Percentiles rank a stretch among this genome's conserved stretches.
Conservation (phyloP, 2,329 filamentous ascomycete genomes). For the Teratosphaeria destructans region DNA sequence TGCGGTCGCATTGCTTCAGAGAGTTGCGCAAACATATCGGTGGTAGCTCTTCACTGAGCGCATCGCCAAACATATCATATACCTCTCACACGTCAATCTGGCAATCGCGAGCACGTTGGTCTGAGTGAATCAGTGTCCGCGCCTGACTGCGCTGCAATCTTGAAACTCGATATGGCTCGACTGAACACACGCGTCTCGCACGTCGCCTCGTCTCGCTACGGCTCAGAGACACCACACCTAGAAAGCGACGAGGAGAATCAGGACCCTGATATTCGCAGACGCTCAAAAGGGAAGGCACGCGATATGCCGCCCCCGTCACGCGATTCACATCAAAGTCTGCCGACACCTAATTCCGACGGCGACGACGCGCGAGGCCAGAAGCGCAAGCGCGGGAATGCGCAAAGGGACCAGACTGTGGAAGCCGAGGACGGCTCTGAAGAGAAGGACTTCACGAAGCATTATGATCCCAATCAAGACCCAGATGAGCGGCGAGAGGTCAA, state of each 20-base stretch:
- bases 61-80: background rate
- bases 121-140: background rate
- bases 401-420: slow-evolving; percentile 11
- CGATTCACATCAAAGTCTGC: slow-evolving; percentile 13
- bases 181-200: slow-evolving; percentile 11
- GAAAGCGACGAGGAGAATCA: slow-evolving; percentile 38
- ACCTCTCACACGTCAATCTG: background rate
- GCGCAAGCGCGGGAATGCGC: slow-evolving; percentile 12
- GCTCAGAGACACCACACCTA: slow-evolving; percentile 8
- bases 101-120: background rate
- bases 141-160: background rate
- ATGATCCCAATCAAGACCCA: slow-evolving; percentile 74
- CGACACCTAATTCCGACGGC: slow-evolving; percentile 30
- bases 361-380: slow-evolving; percentile 16
- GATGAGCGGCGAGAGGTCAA: slow-evolving; percentile 63
- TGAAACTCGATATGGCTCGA: slow-evolving; percentile 15
- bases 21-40: background rate
- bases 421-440: slow-evolving; percentile 22
- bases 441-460: slow-evolving; percentile 36
- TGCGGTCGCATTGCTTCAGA: background rate
- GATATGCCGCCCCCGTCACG: slow-evolving; percentile 26
- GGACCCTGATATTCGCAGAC: slow-evolving; percentile 15
- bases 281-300: slow-evolving; percentile 34
- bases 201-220: slow-evolving; percentile 9
- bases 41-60: background rate